Percentiles rank a stretch among this genome's conserved stretches.
phyloP scores from a whole-genome alignment of 2,329 filamentous ascomycete genomes.

The Raffaelea albimanens region DNA sequence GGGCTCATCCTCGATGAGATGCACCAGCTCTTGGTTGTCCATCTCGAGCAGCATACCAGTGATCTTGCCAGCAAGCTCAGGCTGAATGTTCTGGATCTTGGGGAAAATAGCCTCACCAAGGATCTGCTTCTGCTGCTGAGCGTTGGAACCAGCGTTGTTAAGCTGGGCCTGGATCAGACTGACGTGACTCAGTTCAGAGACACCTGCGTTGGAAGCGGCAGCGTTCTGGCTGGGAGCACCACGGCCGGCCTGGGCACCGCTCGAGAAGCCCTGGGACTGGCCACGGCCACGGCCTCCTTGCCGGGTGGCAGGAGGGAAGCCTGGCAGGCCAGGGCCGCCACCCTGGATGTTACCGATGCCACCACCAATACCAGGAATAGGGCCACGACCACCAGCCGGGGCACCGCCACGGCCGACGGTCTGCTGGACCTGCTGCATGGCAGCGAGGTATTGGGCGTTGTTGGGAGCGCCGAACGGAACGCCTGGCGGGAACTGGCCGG shows the following conservation, averaged over 20 bases:
- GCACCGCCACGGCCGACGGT: conserved; percentile 51
- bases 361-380: conserved; percentile 49
- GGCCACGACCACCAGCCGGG: conserved; percentile 60
- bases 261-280: conserved; percentile 26
- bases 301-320: conserved; percentile 48
- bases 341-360: conserved; percentile 50
- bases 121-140: conserved; percentile 93
- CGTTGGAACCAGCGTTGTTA: conserved; percentile 33
- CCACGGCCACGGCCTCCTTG: conserved; percentile 32
- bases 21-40: conserved; percentile 90
- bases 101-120: conserved; percentile 96
- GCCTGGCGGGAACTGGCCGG: conserved; percentile 68
- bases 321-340: conserved; percentile 40
- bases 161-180: conserved; percentile 50
- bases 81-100: conserved; percentile 92
- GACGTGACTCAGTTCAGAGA: conserved; percentile 29
- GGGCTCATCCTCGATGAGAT: conserved; percentile 84
- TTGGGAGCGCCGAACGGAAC: conserved; percentile 67
- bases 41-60: conserved; percentile 99
- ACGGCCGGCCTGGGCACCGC: conserved; percentile 38
- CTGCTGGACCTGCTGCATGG: conserved; percentile 70
- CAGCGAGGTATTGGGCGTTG: conserved; percentile 69
- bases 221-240: conserved; percentile 24
- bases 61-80: conserved; percentile 96
- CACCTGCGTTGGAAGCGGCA: too few relatives aligned